Evolutionary conservation across 139 green algal genomes (phyloP).

Genomic region (Chlamydomonas eustigma): DNA sequence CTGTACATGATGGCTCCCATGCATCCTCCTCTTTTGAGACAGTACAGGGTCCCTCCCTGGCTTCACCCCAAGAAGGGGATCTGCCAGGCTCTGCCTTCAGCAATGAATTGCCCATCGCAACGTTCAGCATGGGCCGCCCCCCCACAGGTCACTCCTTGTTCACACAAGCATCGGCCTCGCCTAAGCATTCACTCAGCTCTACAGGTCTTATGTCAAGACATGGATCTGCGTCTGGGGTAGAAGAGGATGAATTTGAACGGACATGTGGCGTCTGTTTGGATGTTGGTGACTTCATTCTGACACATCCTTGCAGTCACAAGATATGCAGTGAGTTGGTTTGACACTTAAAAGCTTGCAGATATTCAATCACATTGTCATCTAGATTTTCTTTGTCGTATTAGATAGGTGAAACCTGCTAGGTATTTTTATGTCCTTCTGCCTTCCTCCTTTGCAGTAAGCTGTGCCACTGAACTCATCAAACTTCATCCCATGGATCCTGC

Average conservation of each 20-base stretch:
- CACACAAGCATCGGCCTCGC: neutral
- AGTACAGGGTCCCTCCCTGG: too few species aligned
- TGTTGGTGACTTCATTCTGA: neutral
- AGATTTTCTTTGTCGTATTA: too few species aligned
- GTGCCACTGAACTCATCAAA: slow-evolving; percentile 3
- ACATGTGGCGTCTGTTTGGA: slow-evolving; percentile 11
- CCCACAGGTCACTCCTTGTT: neutral
- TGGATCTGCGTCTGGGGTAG: neutral
- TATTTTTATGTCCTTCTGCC: neutral
- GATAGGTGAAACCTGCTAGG: too few species aligned
- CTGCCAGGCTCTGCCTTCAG: neutral
- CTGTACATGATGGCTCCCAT: too few species aligned
- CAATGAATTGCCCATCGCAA: neutral
- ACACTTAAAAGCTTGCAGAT: neutral
- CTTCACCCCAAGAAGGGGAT: neutral
- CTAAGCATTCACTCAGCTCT: neutral
- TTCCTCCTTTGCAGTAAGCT: neutral
- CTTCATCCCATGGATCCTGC: neutral
- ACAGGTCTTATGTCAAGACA: neutral
- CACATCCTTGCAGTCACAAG: neutral
- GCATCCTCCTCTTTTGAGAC: too few species aligned
- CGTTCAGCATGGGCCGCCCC: neutral
- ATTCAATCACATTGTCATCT: neutral
- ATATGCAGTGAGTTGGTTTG: neutral
- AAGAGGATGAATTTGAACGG: neutral